Conservation (phyloP, 2,329 filamentous ascomycete genomes). For the Leptodontidium sp. region DNA sequence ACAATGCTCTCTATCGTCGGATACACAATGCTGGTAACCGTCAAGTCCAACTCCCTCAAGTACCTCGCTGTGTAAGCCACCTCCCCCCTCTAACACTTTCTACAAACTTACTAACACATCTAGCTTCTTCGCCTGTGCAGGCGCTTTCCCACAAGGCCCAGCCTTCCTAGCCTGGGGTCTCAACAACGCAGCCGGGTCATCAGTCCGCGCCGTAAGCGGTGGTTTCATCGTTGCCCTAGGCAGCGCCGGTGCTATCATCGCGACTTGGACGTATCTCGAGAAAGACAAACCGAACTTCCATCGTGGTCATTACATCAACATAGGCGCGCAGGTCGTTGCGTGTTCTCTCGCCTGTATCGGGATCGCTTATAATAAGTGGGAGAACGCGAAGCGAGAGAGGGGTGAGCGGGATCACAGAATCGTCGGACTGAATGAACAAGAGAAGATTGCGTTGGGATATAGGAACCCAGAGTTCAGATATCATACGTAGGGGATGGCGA, state of each 20-base stretch:
- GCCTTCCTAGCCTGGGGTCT: conserved; percentile 55
- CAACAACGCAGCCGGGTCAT: conserved; percentile 56
- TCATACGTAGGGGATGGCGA: conserved; percentile 41
- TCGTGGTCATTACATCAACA: conserved; percentile 53
- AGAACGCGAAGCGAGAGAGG: conserved; percentile 52
- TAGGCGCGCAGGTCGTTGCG: conserved; percentile 50
- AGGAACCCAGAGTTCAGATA: conserved; percentile 56
- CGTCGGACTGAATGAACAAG: conserved; percentile 49
- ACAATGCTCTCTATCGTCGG: conserved; percentile 42
- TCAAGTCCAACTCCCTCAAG: conserved; percentile 44
- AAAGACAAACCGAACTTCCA: conserved; percentile 47
- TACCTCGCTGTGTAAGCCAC: conserved; percentile 49
- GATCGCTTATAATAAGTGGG: conserved; percentile 54
- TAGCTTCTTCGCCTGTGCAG: conserved; percentile 52
- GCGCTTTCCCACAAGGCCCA: conserved; percentile 55
- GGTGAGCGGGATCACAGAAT: conserved; percentile 52
- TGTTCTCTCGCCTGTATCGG: conserved; percentile 48
- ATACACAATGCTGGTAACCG: conserved; percentile 49
- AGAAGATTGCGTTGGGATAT: conserved; percentile 53
- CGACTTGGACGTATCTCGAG: conserved; percentile 55
- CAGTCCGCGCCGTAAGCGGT: conserved; percentile 48
- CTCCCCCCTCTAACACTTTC: background rate
- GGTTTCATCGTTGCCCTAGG: conserved; percentile 48
- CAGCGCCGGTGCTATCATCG: conserved; percentile 54
- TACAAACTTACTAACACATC: background rate